These are phyloP conservation scores for Aegilops umbellulata DNA, from an alignment of 176 grass and related monocot genomes.

Conservation along the genomic window DNA sequence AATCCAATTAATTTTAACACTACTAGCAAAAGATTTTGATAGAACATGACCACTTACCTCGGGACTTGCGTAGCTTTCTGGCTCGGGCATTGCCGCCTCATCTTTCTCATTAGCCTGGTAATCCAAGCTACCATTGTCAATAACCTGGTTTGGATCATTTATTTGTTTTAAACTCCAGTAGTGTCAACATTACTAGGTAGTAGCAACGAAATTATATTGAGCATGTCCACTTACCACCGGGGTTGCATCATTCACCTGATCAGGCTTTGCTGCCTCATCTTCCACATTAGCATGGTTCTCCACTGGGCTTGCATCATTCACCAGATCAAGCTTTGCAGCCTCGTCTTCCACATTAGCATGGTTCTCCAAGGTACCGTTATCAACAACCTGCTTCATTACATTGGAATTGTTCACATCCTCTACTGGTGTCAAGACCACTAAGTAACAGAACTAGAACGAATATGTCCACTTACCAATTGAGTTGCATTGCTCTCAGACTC, in stretches of 20 bases:
- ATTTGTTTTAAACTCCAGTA: not conserved
- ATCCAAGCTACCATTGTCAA: not conserved
- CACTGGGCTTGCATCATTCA: slow-evolving; percentile 3
- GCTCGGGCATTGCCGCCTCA: not conserved
- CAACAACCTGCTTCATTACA: not conserved
- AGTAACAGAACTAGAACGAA: not conserved
- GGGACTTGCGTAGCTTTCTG: not conserved
- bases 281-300: slow-evolving; percentile 14
- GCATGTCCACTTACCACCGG: not conserved
- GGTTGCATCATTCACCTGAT: not conserved
- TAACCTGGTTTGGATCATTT: slow-evolving; percentile 9
- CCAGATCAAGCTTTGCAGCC: not conserved
- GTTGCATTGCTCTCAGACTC: not conserved
- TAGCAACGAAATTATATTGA: not conserved
- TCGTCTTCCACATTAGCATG: slow-evolving; percentile 25
- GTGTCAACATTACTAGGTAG: not conserved
- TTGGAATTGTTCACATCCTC: slow-evolving; percentile 1
- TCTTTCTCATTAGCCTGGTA: slow-evolving; percentile 23
- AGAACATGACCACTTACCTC: slow-evolving; percentile 35
- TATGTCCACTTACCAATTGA: not conserved
- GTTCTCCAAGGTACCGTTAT: not conserved
- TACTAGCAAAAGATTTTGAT: slow-evolving; percentile 12
- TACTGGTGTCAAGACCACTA: not conserved
- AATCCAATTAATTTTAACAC: not conserved
- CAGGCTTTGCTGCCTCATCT: not conserved